A percentile compares a stretch with the other conserved stretches of the same genome.
Evolutionary conservation across 441 rosid genomes (phyloP).

Genomic region (Dalechampia spathulata): DNA sequence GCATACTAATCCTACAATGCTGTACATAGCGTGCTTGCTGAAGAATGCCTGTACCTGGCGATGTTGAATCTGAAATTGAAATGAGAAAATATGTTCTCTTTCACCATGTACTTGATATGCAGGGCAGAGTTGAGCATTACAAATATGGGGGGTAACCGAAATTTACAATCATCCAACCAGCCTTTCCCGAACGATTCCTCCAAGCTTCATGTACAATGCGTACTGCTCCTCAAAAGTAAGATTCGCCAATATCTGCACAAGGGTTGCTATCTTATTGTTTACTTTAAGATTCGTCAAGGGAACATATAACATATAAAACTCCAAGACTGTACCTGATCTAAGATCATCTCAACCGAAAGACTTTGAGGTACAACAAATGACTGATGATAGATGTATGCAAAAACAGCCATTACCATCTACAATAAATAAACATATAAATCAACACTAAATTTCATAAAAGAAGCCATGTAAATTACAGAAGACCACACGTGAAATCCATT

Average conservation of each 20-base stretch:
- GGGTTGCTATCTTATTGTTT: neutral
- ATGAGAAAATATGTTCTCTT: conserved; percentile 13
- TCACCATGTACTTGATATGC: conserved; percentile 2
- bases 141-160: too few species aligned
- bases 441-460: neutral
- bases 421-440: neutral
- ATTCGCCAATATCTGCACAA: conserved; percentile 44
- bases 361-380: conserved; percentile 56
- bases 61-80: conserved; percentile 11
- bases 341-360: conserved; percentile 55
- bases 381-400: conserved; percentile 87
- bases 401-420: conserved; percentile 98
- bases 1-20: conserved; percentile 11
- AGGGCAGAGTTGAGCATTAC: neutral
- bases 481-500: neutral
- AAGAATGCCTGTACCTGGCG: conserved; percentile 17
- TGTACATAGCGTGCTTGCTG: conserved; percentile 23
- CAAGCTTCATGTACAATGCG: conserved; percentile 50
- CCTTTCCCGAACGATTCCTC: conserved; percentile 53
- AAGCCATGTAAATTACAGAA: too few species aligned
- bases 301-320: neutral
- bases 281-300: neutral
- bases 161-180: too few species aligned
- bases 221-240: conserved; percentile 72
- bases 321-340: conserved; percentile 51